Percentiles rank a stretch among this genome's conserved stretches.
These are phyloP conservation scores for Wickerhamomyces pijperi DNA, from an alignment of 805 yeast genomes.

Conservation along the genomic window DNA sequence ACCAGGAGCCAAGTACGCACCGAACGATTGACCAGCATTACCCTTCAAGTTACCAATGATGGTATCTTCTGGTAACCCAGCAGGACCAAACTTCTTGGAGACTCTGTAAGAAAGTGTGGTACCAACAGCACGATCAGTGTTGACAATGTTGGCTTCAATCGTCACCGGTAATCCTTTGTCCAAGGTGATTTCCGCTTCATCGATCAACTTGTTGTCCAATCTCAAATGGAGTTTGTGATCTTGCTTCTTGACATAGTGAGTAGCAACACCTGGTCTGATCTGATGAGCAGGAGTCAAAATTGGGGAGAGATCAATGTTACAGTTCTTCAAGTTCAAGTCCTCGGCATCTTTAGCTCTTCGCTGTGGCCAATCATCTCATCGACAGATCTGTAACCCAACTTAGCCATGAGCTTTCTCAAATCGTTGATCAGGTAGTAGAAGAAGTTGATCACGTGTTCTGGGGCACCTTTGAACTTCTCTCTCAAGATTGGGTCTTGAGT, in stretches of 20 bases:
- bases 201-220: slow-evolving; percentile 89
- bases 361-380: slow-evolving; percentile 98
- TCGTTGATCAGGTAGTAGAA: slow-evolving; percentile 92
- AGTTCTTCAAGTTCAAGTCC: slow-evolving; percentile 82
- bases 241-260: slow-evolving; percentile 84
- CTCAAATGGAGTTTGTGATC: slow-evolving; percentile 90
- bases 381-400: slow-evolving; percentile 87
- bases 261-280: slow-evolving; percentile 93
- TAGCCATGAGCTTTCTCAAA: slow-evolving; percentile 86
- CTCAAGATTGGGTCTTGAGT: slow-evolving; percentile 94
- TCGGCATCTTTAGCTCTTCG: slow-evolving; percentile 76
- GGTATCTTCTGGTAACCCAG: slow-evolving; percentile 91
- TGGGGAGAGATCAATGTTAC: slow-evolving; percentile 84
- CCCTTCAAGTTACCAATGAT: slow-evolving; percentile 87
- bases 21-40: slow-evolving; percentile 96
- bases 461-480: slow-evolving; percentile 89
- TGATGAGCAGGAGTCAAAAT: slow-evolving; percentile 94
- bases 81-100: slow-evolving; percentile 86
- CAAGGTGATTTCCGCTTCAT: slow-evolving; percentile 90
- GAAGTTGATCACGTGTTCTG: slow-evolving; percentile 96
- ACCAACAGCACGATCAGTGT: slow-evolving; percentile 95
- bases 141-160: slow-evolving; percentile 84
- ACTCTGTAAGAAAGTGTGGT: slow-evolving; percentile 90
- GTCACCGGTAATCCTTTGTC: slow-evolving; percentile 95
- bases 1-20: slow-evolving; percentile 96